Evolutionary conservation across 2,329 filamentous ascomycete genomes (phyloP).

Genomic region (Trichoderma sp.): DNA sequence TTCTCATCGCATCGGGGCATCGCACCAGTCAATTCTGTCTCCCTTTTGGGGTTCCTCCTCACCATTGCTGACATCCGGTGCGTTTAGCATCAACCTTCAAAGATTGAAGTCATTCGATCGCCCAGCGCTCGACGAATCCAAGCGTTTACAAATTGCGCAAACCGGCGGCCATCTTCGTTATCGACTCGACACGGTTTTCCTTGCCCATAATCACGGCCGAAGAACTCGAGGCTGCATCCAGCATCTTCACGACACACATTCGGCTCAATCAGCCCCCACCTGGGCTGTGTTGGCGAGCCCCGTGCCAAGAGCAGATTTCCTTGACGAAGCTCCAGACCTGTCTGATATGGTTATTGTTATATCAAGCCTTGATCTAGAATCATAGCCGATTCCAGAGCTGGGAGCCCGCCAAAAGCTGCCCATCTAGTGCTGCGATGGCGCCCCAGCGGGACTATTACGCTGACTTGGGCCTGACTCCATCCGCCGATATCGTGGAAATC

Average conservation of each 20-base stretch:
- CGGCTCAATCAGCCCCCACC: background rate
- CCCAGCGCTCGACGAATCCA: background rate
- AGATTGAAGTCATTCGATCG: background rate
- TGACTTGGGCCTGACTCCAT: conserved; percentile 71
- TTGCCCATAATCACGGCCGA: background rate
- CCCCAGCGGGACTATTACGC: conserved; percentile 76
- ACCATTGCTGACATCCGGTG: background rate
- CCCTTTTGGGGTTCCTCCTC: too few relatives aligned
- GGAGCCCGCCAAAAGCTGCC: conserved; percentile 4
- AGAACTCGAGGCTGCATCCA: background rate
- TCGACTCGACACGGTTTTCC: background rate
- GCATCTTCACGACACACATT: background rate
- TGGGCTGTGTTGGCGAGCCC: background rate
- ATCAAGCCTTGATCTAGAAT: conserved; percentile 1
- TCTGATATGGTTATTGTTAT: conserved; percentile 31
- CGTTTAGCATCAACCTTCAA: background rate
- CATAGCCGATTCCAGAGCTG: conserved; percentile 1
- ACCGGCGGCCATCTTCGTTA: background rate
- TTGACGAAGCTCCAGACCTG: background rate
- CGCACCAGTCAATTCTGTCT: too few relatives aligned
- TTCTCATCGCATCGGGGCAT: too few relatives aligned
- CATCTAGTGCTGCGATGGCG: conserved; percentile 38
- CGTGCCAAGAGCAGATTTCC: background rate
- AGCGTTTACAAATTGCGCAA: background rate
- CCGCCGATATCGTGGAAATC: conserved; percentile 72